A percentile compares a stretch with the other conserved stretches of the same genome.
These are phyloP conservation scores for Pseudotulostoma volvatum DNA, from an alignment of 495 filamentous ascomycete genomes.

Conservation along the genomic window DNA sequence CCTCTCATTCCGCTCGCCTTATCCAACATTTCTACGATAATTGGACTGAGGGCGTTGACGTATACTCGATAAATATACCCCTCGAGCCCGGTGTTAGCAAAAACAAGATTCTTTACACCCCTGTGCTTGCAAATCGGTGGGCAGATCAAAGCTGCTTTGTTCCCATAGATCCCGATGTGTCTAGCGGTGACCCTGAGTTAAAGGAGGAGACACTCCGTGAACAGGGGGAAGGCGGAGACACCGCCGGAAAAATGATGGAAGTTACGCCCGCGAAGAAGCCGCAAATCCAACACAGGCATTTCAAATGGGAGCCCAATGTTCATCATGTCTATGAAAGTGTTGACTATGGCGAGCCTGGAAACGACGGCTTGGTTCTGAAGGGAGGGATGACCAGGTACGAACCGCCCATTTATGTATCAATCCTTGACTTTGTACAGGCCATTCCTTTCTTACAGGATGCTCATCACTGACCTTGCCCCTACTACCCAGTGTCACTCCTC, in stretches of 20 bases:
- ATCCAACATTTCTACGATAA: conserved; percentile 60
- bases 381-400: conserved; percentile 75
- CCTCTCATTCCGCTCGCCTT: conserved; percentile 47
- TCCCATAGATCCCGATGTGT: conserved; percentile 38
- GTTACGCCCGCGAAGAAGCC: conserved; percentile 8
- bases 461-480: conserved; percentile 8
- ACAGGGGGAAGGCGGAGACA: conserved; percentile 29
- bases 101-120: conserved; percentile 58
- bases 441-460: too few species aligned
- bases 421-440: too few species aligned
- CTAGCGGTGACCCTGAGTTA: conserved; percentile 20
- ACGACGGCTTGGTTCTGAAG: conserved; percentile 88
- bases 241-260: conserved; percentile 1
- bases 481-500: conserved; percentile 69
- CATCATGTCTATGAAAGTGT: conserved; percentile 72
- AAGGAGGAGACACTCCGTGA: conserved; percentile 52
- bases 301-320: conserved; percentile 85
- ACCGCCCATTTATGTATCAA: neutral
- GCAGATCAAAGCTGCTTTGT: conserved; percentile 64
- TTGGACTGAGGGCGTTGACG: conserved; percentile 60
- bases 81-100: conserved; percentile 49
- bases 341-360: conserved; percentile 61
- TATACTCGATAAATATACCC: conserved; percentile 83
- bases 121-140: conserved; percentile 84
- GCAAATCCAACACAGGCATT: conserved; percentile 60